Percentiles rank a stretch among this genome's conserved stretches.
Evolutionary conservation across 2,329 filamentous ascomycete species (phyloP).

Genomic region (Colletotrichum noveboracense): DNA sequence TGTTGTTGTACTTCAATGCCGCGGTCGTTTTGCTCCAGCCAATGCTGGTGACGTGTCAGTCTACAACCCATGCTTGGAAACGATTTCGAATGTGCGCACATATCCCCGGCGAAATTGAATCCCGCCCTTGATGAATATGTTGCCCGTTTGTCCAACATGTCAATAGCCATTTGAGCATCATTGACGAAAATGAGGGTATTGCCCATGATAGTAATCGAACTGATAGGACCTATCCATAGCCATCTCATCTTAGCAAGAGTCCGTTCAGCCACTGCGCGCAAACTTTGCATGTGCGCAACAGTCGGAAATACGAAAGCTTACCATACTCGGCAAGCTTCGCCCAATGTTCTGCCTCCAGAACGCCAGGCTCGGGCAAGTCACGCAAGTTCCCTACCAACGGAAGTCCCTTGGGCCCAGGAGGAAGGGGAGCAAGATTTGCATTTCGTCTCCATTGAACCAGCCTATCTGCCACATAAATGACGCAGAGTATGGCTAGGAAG

Average conservation of each 20-base stretch:
- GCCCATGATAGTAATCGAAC: constrained; percentile 42
- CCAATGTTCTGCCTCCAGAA: constrained; percentile 37
- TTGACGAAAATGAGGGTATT: constrained; percentile 47
- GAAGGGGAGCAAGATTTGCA: background rate
- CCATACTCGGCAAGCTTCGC: constrained; percentile 37
- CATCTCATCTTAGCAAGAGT: background rate
- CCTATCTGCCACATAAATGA: background rate
- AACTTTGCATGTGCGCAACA: background rate
- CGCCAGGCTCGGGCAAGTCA: constrained; percentile 43
- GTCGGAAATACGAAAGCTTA: background rate
- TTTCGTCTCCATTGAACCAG: background rate
- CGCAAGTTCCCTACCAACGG: constrained; percentile 50
- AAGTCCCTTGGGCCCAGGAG: constrained; percentile 34
- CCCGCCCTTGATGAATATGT: constrained; percentile 36
- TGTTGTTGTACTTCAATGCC: background rate
- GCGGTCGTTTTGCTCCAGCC: background rate
- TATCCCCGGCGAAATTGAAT: constrained; percentile 35
- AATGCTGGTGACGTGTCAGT: background rate
- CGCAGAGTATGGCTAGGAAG: background rate
- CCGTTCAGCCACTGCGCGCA: background rate
- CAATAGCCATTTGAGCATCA: constrained; percentile 35
- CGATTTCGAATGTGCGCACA: constrained; percentile 32
- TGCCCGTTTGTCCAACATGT: constrained; percentile 42
- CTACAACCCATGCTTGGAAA: background rate
- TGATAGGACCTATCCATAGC: constrained; percentile 21